Conservation (phyloP, 1,284 basidiomycete species). For the Rhodofomes roseus region DNA sequence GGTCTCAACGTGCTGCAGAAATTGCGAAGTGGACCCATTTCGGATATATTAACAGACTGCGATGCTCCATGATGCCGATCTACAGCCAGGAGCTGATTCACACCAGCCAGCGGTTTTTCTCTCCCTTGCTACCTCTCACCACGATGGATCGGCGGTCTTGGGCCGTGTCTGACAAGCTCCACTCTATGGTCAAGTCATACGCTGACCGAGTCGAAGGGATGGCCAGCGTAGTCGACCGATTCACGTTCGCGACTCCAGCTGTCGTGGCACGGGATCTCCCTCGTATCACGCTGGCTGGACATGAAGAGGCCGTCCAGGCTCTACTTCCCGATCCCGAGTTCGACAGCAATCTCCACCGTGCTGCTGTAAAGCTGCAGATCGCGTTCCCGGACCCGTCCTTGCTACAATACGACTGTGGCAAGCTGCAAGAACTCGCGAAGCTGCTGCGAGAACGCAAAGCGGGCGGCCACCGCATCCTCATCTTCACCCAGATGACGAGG, state of each 20-base stretch:
- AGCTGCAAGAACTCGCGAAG: conserved; percentile 80
- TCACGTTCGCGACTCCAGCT: conserved; percentile 82
- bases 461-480: conserved; percentile 86
- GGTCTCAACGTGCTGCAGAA: conserved; percentile 49
- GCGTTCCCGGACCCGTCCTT: conserved; percentile 91
- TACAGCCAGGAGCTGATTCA: conserved; percentile 63
- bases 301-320: conserved; percentile 29
- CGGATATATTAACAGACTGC: conserved; percentile 73
- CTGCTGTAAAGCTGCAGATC: conserved; percentile 85
- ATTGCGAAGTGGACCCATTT: conserved; percentile 69
- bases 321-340: conserved; percentile 41
- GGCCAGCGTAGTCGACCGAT: conserved; percentile 60
- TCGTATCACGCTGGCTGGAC: conserved; percentile 49
- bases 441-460: conserved; percentile 84
- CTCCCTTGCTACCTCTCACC: conserved; percentile 55
- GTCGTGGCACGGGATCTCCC: conserved; percentile 80
- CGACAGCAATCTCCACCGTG: conserved; percentile 66
- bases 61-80: conserved; percentile 63
- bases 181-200: conserved; percentile 63
- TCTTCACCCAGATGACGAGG: conserved; percentile 97
- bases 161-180: conserved; percentile 39
- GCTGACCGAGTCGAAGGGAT: conserved; percentile 55
- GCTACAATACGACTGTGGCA: conserved; percentile 96
- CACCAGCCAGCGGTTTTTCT: conserved; percentile 38
- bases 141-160: conserved; percentile 36